Conservation (phyloP, 306 rosid species). For the Boehmeria nivea region DNA sequence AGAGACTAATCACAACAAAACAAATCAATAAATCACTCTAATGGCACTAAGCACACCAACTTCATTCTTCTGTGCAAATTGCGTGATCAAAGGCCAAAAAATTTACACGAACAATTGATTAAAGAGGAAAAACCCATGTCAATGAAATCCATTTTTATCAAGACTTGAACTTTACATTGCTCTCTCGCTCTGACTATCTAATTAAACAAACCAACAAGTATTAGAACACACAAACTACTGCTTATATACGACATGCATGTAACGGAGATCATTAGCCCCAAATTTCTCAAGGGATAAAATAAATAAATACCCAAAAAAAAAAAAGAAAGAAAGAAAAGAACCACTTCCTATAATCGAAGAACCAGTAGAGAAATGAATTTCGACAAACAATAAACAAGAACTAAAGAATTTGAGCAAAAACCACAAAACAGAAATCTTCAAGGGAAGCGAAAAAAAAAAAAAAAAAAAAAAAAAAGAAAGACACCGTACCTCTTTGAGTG, state of each 20-base stretch:
- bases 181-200: neutral
- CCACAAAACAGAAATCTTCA: conserved; percentile 13
- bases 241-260: too few relatives aligned
- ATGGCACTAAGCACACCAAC: too few relatives aligned
- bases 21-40: too few relatives aligned
- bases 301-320: neutral
- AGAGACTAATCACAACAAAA: too few relatives aligned
- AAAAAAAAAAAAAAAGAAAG: too few relatives aligned
- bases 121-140: too few relatives aligned
- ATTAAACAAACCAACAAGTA: too few relatives aligned
- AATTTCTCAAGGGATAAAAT: neutral
- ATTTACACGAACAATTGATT: too few relatives aligned
- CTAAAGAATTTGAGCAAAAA: conserved; percentile 17
- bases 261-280: too few relatives aligned
- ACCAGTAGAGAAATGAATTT: conserved; percentile 1
- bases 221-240: too few relatives aligned
- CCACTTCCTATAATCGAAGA: neutral
- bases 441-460: neutral
- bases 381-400: neutral
- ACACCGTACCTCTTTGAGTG: conserved; percentile 2
- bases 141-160: too few relatives aligned
- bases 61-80: too few relatives aligned
- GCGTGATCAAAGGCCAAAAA: neutral
- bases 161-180: conserved; percentile 4
- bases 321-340: neutral